Conservation (phyloP, 2,329 filamentous ascomycete species). For the Fusarium sp. region DNA sequence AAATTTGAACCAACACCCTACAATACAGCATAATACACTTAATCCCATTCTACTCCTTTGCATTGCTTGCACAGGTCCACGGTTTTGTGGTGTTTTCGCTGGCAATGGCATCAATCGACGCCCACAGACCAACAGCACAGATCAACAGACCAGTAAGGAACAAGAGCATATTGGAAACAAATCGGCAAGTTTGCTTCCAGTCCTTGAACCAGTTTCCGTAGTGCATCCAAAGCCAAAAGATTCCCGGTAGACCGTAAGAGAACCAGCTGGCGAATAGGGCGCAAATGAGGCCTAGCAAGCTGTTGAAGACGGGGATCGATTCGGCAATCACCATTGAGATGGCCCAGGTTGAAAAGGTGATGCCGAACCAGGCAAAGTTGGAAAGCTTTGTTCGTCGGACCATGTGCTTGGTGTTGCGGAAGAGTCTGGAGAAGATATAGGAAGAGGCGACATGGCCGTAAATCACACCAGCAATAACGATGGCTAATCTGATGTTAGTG, state of each 20-base stretch:
- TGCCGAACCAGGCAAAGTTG: conserved; percentile 64
- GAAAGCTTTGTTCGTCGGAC: conserved; percentile 59
- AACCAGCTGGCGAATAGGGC: conserved; percentile 74
- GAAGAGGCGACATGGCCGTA: conserved; percentile 72
- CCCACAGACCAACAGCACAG: conserved; percentile 52
- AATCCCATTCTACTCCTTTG: conserved; percentile 19
- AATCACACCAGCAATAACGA: conserved; percentile 74
- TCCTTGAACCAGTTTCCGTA: conserved; percentile 51
- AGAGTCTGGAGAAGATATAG: conserved; percentile 70
- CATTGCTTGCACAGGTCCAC: conserved; percentile 50
- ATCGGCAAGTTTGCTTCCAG: conserved; percentile 45
- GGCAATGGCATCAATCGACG: conserved; percentile 50
- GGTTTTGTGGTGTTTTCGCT: conserved; percentile 44
- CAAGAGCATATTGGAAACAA: conserved; percentile 46
- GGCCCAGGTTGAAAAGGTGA: conserved; percentile 64
- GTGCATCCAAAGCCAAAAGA: conserved; percentile 59
- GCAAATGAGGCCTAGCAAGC: conserved; percentile 68
- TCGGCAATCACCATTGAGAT: conserved; percentile 73
- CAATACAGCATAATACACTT: not conserved
- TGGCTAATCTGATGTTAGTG: conserved; percentile 43
- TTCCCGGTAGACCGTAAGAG: conserved; percentile 59
- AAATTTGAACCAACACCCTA: not conserved
- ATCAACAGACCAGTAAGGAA: conserved; percentile 48
- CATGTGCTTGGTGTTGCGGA: conserved; percentile 65
- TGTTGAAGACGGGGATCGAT: conserved; percentile 73